Conservation (phyloP, 108 stramenopile species). For the Nannochloropsis gaditana region DNA sequence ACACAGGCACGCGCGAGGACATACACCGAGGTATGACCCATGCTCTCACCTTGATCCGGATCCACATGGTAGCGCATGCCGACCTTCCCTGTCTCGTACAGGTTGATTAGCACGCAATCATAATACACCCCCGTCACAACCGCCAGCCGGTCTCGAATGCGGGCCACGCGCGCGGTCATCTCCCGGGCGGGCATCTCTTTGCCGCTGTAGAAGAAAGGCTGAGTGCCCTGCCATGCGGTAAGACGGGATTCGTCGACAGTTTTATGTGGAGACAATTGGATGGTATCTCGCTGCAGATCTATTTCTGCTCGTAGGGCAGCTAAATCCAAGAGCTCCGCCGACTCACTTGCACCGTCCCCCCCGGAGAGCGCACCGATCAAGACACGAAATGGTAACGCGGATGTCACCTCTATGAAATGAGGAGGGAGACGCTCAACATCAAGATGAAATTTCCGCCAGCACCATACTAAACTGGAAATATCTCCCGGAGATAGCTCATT, state of each 20-base stretch:
- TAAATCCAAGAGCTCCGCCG: not conserved
- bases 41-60: not conserved
- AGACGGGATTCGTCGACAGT: conserved; percentile 7
- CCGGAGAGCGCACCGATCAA: not conserved
- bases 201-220: conserved; percentile 7
- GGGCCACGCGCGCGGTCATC: not conserved
- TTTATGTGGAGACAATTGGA: not conserved
- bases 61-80: conserved; percentile 6
- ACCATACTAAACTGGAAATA: not conserved
- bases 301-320: not conserved
- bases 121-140: not conserved
- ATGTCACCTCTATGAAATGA: not conserved
- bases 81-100: not conserved
- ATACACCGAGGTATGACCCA: too few relatives aligned
- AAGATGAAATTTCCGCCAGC: not conserved
- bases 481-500: not conserved
- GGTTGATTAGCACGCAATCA: not conserved
- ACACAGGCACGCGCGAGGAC: too few relatives aligned
- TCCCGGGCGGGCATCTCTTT: not conserved
- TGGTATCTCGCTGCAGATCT: not conserved
- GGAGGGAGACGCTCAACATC: not conserved
- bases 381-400: conserved; percentile 3
- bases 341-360: not conserved
- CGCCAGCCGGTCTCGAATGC: not conserved
- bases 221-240: conserved; percentile 4